Conservation (phyloP, 768 basidiomycete genomes). For the Phylloporus arenicola region DNA sequence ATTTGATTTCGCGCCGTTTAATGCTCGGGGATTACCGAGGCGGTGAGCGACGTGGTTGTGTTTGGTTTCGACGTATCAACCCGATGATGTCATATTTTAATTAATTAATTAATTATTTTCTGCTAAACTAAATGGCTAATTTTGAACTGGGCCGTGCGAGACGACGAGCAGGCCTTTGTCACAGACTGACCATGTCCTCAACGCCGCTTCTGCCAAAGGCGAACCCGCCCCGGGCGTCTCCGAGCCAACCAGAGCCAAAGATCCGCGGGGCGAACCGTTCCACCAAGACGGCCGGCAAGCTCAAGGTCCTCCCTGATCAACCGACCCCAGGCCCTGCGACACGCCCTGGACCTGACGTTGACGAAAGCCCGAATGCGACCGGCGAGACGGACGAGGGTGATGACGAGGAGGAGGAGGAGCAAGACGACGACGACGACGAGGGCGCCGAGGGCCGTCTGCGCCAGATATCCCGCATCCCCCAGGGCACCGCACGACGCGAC, state of each 20-base stretch:
- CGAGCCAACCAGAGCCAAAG: constrained; percentile 41
- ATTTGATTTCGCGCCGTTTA: background rate
- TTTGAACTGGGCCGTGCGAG: constrained; percentile 10
- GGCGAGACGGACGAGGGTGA: constrained; percentile 74
- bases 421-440: constrained; percentile 44
- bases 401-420: constrained; percentile 51
- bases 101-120: constrained; percentile 11
- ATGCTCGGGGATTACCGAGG: background rate
- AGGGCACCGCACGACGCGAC: constrained; percentile 89
- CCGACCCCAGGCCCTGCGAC: constrained; percentile 43
- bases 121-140: background rate
- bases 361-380: constrained; percentile 44
- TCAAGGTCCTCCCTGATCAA: constrained; percentile 85
- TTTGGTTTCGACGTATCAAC: too few species aligned
- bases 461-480: constrained; percentile 89
- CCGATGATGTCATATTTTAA: constrained; percentile 3
- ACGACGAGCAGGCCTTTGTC: constrained; percentile 14
- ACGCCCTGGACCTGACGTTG: constrained; percentile 15
- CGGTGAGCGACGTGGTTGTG: background rate
- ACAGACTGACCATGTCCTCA: constrained; percentile 21
- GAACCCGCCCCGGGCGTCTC: constrained; percentile 11
- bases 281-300: constrained; percentile 78
- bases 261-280: constrained; percentile 70
- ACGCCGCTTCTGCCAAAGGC: constrained; percentile 31
- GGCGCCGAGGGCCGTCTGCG: constrained; percentile 52